A percentile compares a stretch with the other conserved stretches of the same genome.
These are phyloP conservation scores for Aspergillus flavus DNA, from an alignment of 2,329 filamentous ascomycete species.

Conservation along the genomic window DNA sequence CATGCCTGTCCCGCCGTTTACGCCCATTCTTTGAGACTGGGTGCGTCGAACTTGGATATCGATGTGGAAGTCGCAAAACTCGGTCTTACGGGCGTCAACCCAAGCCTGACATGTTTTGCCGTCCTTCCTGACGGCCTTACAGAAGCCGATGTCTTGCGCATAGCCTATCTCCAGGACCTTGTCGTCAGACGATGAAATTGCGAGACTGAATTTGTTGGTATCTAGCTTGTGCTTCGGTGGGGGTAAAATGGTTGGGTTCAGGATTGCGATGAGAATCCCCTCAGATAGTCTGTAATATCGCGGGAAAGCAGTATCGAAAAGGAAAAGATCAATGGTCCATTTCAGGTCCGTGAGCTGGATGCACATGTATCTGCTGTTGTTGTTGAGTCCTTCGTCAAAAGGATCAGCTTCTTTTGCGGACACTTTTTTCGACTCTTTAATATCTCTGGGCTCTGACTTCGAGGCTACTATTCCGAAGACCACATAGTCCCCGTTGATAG, in stretches of 20 bases:
- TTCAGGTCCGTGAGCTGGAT: conserved; percentile 84
- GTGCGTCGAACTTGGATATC: conserved; percentile 77
- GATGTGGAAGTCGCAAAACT: conserved; percentile 91
- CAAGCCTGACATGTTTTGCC: conserved; percentile 78
- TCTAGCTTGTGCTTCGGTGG: conserved; percentile 74
- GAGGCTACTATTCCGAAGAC: conserved; percentile 84
- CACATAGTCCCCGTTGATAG: conserved; percentile 86
- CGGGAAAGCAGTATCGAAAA: conserved; percentile 88
- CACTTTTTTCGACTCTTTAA: conserved; percentile 49
- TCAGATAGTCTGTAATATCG: conserved; percentile 92
- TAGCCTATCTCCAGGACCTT: conserved; percentile 86
- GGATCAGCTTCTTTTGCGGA: conserved; percentile 48
- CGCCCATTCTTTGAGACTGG: conserved; percentile 70
- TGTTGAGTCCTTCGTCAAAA: conserved; percentile 57
- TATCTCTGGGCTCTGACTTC: conserved; percentile 77
- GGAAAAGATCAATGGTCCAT: conserved; percentile 87
- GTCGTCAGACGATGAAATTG: conserved; percentile 82
- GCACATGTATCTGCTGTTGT: conserved; percentile 84
- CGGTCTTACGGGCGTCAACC: conserved; percentile 85
- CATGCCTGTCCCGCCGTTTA: conserved; percentile 69
- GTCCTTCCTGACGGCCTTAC: conserved; percentile 81
- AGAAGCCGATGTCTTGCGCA: conserved; percentile 84
- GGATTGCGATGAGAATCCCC: conserved; percentile 87
- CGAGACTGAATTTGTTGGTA: conserved; percentile 81
- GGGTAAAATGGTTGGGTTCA: conserved; percentile 90